Base-by-base conservation (phyloP, 345 rosid genomes). In the Eutrema yunnanense region DNA sequence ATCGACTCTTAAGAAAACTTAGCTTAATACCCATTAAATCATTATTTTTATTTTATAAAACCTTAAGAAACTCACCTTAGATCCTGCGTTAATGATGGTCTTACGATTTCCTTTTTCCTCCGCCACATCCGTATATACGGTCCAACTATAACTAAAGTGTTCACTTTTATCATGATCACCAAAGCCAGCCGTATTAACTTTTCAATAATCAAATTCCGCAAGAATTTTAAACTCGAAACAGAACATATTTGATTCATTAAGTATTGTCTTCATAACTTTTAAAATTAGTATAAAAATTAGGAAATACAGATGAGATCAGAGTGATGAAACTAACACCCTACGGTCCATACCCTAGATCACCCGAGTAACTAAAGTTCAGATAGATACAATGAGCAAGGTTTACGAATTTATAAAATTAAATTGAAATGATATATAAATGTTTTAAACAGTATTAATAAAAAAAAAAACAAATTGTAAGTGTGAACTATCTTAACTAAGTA, bases 141-240 rank as follows among this genome's bases (percentile, higher is more conserved):
- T 53, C 40, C 55, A 22, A 14, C 14, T 10, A 10, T 48, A 11
- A 52, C 62, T 38, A 75, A 68, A 67, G 69, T 69, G 16, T 60
- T 61, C 32, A 44, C 69, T 68, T 75, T 75, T 61, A 68, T 75
- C 74, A 68, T 61, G 69, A 75, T 75, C 78, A 61, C 69, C 58
- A 68, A 75, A 68, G 69, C 36, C 12, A 61, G 57, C 3, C 51
- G 61, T 50, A 47, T 50, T 67, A 50, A 49, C 54, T 74, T 68
- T 74, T 10, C 2, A 43, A 67, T 57, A 52, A 42, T 51, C 50
- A 27, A 5, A 22, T 59, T 74, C 42, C 14, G 34, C 50, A 33
- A 47, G 26, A 55, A 14, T 65, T 51, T 12, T 8, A 33, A 37
- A 30, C 38, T 47, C 14, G n/a, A 27, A 66, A n/a, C 47, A 50